Base-by-base conservation (phyloP, 2,329 filamentous ascomycete genomes). In the Calonectria multiphialidica region DNA sequence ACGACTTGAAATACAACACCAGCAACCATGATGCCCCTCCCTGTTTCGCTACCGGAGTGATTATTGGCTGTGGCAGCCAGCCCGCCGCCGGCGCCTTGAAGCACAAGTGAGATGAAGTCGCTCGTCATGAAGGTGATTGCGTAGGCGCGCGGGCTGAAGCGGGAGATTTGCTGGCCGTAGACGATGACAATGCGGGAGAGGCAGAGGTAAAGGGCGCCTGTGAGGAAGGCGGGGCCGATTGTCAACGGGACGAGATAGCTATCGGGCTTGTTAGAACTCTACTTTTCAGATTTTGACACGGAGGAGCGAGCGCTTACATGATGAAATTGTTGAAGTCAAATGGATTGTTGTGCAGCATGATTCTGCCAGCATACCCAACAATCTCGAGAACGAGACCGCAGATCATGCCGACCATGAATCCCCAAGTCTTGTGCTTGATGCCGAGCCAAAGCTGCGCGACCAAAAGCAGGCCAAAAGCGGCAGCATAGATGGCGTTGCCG, bases 181-280 rank as follows among this genome's bases (percentile, higher is more conserved):
- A 82, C 83, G 72, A 81, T 80, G 28, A 87, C 84, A 71, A 88
- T 85, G 59, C 82, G 81, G 16, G 84, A 79, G 59, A 92, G 83
- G 74, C 88, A 90, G 59, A 93, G 82, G 79, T 93, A 93, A 67
- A 93, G 88, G 3, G 86, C 89, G 2, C 89, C 91, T 3, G 89
- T 86, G 75, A 92, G 83, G 81, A 92, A 92, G 2, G 90, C 90
- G 0, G 91, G 91, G 1, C 84, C 91, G 71, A 92, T 86, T 2
- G 91, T 93, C 44, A 93, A 84, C 72, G 87, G 88, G 75, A 75
- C 88, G 30, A 76, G 66, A 49, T 76, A 75, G 42, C 66, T 73
- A 42, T 33, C 35, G 37, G 30, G 18, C 30, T 55, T 42, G 61
- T 71, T 33, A 64, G 25, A 18, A 63, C 16, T 33, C 5, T 33